Evolutionary conservation across 116 monocot species (phyloP).

Genomic region (Papilionanthe hybrid): DNA sequence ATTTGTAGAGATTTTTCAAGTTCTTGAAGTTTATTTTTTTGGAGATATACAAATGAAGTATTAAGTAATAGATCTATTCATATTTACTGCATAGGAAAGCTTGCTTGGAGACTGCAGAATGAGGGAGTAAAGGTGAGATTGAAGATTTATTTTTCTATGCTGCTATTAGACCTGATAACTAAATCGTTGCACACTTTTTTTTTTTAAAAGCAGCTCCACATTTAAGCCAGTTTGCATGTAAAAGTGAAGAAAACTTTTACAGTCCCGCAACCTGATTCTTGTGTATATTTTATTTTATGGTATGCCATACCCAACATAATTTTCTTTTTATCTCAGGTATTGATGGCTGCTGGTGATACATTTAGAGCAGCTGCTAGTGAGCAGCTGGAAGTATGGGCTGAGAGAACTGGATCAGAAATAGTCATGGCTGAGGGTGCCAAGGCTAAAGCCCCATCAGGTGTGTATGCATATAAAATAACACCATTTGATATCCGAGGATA

Average conservation of each 20-base stretch:
- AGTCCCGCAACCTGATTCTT: not conserved
- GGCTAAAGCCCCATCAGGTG: constrained; percentile 74
- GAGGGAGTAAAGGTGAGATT: constrained; percentile 84
- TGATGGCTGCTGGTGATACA: constrained; percentile 98
- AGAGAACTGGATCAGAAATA: constrained; percentile 91
- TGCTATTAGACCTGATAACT: no score
- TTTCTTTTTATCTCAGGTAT: constrained; percentile 32
- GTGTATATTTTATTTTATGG: not conserved
- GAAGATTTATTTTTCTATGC: not conserved
- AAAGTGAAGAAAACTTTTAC: not conserved
- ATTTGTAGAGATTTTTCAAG: not conserved
- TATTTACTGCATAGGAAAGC: constrained; percentile 61
- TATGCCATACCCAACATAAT: not conserved
- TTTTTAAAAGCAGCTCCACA: not conserved
- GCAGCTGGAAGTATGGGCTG: constrained; percentile 96
- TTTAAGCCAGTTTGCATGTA: not conserved
- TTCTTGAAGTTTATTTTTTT: not conserved
- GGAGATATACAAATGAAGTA: not conserved
- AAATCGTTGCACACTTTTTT: no score
- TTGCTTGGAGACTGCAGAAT: constrained; percentile 85
- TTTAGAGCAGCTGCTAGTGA: constrained; percentile 97
- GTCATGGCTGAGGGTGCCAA: constrained; percentile 65
- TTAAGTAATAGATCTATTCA: not conserved
- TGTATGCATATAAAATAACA: not conserved
- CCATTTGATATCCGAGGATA: not conserved